A percentile compares a stretch with the other conserved stretches of the same genome.
Conservation (phyloP, 2,329 filamentous ascomycete genomes). For the Penicillium crustosum region DNA sequence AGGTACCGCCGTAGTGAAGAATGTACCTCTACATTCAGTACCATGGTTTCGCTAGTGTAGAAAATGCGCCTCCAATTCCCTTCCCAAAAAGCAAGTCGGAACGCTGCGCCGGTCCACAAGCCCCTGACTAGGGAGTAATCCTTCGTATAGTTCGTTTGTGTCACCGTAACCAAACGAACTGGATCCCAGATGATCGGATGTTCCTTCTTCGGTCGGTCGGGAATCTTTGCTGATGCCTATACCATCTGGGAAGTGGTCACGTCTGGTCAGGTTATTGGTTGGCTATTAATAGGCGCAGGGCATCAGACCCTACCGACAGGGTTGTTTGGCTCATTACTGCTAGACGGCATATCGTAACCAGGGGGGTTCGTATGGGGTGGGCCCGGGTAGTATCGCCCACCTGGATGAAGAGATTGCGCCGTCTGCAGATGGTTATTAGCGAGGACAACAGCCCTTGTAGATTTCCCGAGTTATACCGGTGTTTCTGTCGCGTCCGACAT, state of each 20-base stretch:
- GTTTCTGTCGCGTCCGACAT: conserved; percentile 37
- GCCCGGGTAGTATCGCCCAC: conserved; percentile 47
- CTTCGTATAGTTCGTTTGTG: conserved; percentile 21
- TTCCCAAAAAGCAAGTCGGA: conserved; percentile 25
- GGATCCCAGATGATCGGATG: conserved; percentile 10
- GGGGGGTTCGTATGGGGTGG: conserved; percentile 15
- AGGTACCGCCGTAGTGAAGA: background rate
- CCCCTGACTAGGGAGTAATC: conserved; percentile 16
- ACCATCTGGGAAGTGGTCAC: conserved; percentile 12
- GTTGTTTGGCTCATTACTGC: conserved; percentile 27
- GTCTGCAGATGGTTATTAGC: conserved; percentile 39
- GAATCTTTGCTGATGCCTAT: conserved; percentile 6
- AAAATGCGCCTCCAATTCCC: conserved; percentile 21
- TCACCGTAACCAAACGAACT: conserved; percentile 16
- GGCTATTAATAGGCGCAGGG: background rate
- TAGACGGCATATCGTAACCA: conserved; percentile 13
- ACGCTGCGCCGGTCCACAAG: conserved; percentile 20
- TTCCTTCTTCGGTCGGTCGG: conserved; percentile 14
- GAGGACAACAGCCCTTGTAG: conserved; percentile 30
- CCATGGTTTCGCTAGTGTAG: conserved; percentile 9
- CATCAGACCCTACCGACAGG: conserved; percentile 12
- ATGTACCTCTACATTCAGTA: background rate
- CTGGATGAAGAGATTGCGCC: conserved; percentile 48
- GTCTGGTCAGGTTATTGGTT: conserved; percentile 17
- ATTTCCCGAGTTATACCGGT: conserved; percentile 39